phyloP scores from a whole-genome alignment of 2,329 filamentous ascomycete species.

The Exophiala phaeomuriformis region DNA sequence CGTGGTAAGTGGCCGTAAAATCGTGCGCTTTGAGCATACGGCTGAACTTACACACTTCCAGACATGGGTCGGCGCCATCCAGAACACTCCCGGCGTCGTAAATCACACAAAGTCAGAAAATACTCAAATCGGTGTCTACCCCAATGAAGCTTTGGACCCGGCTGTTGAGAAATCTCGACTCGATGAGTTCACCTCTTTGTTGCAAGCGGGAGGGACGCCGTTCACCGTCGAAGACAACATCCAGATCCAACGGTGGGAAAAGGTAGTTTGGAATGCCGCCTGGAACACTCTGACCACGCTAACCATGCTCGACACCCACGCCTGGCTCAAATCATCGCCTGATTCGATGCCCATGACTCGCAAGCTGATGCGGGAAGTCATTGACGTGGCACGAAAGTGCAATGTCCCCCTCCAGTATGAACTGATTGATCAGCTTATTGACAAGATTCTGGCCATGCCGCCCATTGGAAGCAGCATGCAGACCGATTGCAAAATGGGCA shows the following conservation, averaged over 20 bases:
- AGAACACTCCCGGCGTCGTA: constrained; percentile 45
- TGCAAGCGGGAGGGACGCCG: constrained; percentile 38
- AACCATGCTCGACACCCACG: constrained; percentile 38
- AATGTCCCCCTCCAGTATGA: constrained; percentile 35
- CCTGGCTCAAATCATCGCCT: constrained; percentile 37
- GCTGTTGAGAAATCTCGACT: constrained; percentile 36
- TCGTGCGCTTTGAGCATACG: background rate
- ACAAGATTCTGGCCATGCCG: constrained; percentile 36
- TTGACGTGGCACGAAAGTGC: constrained; percentile 36
- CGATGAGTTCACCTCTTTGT: constrained; percentile 36
- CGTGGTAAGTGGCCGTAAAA: constrained; percentile 34
- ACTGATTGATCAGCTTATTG: constrained; percentile 36
- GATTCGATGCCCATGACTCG: constrained; percentile 37
- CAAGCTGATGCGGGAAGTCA: constrained; percentile 39
- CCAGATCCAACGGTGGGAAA: constrained; percentile 37
- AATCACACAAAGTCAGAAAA: constrained; percentile 48
- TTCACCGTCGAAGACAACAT: constrained; percentile 33
- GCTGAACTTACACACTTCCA: constrained; percentile 19
- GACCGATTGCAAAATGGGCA: constrained; percentile 36
- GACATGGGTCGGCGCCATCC: constrained; percentile 50
- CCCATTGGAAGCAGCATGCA: constrained; percentile 42
- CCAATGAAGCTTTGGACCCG: constrained; percentile 32
- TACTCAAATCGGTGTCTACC: constrained; percentile 49
- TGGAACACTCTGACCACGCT: constrained; percentile 40
- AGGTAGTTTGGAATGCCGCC: constrained; percentile 38